Percentiles rank a stretch among this genome's conserved stretches.
phyloP scores from a whole-genome alignment of 352 stramenopile species.

The Pythium diclinum region DNA sequence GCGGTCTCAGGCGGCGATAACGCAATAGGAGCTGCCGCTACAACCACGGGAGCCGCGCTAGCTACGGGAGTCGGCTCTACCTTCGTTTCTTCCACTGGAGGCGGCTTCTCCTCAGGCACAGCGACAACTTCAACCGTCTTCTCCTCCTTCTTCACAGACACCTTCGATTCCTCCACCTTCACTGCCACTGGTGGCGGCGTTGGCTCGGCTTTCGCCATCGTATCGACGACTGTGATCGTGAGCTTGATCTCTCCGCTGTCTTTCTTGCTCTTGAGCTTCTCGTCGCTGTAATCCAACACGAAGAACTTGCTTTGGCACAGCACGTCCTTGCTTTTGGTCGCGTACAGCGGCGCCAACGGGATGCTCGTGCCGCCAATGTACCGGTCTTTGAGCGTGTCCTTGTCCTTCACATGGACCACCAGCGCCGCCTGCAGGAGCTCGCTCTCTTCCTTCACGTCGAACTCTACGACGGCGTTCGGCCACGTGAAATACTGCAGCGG shows the following conservation, averaged over 20 bases:
- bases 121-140: neutral
- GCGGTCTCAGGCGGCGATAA: neutral
- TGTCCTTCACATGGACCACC: slow-evolving; percentile 47
- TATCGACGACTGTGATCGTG: slow-evolving; percentile 41
- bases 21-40: neutral
- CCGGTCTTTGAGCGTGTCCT: slow-evolving; percentile 41
- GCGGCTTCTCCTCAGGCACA: neutral
- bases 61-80: neutral
- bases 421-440: slow-evolving; percentile 21
- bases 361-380: slow-evolving; percentile 48
- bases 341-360: slow-evolving; percentile 26
- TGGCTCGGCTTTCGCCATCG: slow-evolving; percentile 11
- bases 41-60: neutral
- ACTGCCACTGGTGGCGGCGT: neutral
- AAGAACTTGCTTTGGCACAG: slow-evolving; percentile 37
- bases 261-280: slow-evolving; percentile 45
- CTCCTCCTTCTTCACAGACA: neutral
- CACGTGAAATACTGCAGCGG: slow-evolving; percentile 44
- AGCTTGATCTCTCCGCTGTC: slow-evolving; percentile 37
- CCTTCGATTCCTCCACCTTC: neutral
- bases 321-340: slow-evolving; percentile 9
- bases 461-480: slow-evolving; percentile 39
- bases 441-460: slow-evolving; percentile 27
- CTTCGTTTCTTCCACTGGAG: neutral
- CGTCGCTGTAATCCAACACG: slow-evolving; percentile 39